These are phyloP conservation scores for Gracilaria gracilis DNA, from an alignment of 23 red algal genomes.

Conservation along the genomic window DNA sequence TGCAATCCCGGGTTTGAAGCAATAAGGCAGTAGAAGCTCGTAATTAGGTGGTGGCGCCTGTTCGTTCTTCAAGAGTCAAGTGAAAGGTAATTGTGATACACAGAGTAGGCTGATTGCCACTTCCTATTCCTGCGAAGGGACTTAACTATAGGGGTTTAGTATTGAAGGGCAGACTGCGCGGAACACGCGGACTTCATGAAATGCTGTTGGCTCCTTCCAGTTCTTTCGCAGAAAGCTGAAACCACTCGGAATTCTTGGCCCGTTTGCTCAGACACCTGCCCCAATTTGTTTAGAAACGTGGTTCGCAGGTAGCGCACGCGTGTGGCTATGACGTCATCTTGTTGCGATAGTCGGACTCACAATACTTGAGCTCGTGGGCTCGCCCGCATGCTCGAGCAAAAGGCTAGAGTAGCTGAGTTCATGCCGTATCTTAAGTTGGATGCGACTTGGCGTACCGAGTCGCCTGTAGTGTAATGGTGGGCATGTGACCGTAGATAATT, in stretches of 20 bases:
- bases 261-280: neutral
- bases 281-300: neutral
- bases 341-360: neutral
- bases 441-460: no score
- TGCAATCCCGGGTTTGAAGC: neutral
- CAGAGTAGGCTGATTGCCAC: neutral
- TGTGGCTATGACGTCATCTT: slow-evolving; percentile 6
- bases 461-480: neutral
- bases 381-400: neutral
- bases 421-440: no score
- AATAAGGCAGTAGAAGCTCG: neutral
- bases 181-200: neutral
- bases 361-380: neutral
- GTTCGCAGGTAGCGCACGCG: neutral
- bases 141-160: neutral
- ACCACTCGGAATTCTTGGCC: neutral
- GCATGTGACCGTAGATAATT: neutral
- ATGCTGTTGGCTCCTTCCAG: neutral
- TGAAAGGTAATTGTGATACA: neutral
- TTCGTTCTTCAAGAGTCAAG: neutral
- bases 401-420: neutral
- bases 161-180: neutral
- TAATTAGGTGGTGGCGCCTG: neutral
- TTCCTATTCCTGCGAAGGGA: neutral
- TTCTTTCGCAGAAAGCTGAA: neutral